Evolutionary conservation across 2,329 filamentous ascomycete species (phyloP).

Genomic region (Aspergillus quadrilineatus): DNA sequence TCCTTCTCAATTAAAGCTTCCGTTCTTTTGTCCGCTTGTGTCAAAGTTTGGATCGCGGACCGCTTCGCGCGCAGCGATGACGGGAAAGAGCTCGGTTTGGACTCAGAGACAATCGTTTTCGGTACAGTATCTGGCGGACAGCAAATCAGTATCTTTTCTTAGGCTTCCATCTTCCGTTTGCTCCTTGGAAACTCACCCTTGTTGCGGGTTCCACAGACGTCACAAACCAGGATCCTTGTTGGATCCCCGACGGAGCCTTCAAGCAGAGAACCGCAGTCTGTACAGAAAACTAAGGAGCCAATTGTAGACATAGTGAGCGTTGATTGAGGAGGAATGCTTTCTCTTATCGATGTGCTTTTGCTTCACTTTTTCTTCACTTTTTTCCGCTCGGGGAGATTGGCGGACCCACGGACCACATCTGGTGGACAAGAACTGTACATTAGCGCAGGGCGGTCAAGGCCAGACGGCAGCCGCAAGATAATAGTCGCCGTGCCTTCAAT

Average conservation of each 20-base stretch:
- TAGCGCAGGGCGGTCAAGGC: constrained; percentile 28
- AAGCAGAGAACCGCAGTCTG: constrained; percentile 84
- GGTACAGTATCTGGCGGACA: constrained; percentile 64
- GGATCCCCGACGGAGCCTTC: constrained; percentile 74
- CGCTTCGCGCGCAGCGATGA: constrained; percentile 81
- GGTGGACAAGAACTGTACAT: constrained; percentile 13
- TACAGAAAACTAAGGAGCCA: constrained; percentile 89
- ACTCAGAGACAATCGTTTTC: constrained; percentile 74
- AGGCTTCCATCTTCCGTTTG: not conserved
- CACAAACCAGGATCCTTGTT: constrained; percentile 75
- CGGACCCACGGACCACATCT: constrained; percentile 19
- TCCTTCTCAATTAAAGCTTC: constrained; percentile 67
- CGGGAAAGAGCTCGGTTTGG: constrained; percentile 88
- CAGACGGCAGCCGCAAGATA: constrained; percentile 24
- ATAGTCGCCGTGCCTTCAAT: constrained; percentile 23
- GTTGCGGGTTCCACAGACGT: constrained; percentile 81
- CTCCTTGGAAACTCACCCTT: constrained; percentile 58
- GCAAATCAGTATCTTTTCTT: constrained; percentile 18
- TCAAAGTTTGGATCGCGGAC: constrained; percentile 81
- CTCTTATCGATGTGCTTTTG: not conserved
- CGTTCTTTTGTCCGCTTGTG: constrained; percentile 72
- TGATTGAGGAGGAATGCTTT: not conserved
- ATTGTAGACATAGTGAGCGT: constrained; percentile 71
- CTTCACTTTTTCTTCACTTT: constrained; percentile 24
- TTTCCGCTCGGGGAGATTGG: constrained; percentile 22